A percentile compares a stretch with the other conserved stretches of the same genome.
Conservation (phyloP, 352 stramenopile genomes). For the Globisporangium splendens region DNA sequence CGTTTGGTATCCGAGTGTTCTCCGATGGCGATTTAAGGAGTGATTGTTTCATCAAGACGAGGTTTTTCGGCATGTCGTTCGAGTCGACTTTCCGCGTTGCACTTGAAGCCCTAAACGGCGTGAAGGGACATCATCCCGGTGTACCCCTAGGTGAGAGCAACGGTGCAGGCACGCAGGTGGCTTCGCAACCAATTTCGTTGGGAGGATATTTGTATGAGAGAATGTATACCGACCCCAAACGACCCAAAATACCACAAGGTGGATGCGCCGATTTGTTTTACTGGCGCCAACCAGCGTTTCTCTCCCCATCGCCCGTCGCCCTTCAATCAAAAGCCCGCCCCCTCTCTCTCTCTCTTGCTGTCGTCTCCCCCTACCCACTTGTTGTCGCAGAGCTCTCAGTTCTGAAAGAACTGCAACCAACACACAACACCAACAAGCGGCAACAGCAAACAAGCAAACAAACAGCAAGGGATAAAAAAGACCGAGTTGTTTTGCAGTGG, state of each 20-base stretch:
- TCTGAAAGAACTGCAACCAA: not conserved
- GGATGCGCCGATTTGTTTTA: too few species aligned
- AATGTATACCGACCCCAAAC: too few species aligned
- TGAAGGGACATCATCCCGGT: not conserved
- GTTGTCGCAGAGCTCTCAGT: not conserved
- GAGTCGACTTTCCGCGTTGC: not conserved
- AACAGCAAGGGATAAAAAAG: not conserved
- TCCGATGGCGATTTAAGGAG: too few species aligned
- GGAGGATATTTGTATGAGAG: too few species aligned
- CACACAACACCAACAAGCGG: slow-evolving; percentile 5
- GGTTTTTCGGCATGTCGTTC: not conserved
- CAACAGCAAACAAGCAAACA: slow-evolving; percentile 3
- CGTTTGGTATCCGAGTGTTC: not conserved
- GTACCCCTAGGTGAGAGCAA: too few species aligned
- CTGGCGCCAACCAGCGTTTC: too few species aligned
- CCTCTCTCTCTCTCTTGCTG: not conserved
- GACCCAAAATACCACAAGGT: too few species aligned
- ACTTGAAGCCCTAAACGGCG: slow-evolving; percentile 1
- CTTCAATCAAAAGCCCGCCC: too few species aligned
- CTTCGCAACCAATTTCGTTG: too few species aligned
- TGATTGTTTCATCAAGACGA: not conserved
- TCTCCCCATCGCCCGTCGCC: too few species aligned
- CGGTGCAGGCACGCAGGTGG: too few species aligned
- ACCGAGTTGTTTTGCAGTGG: too few species aligned
- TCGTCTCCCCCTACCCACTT: not conserved